These are phyloP conservation scores for Sodiomyces alkalinus DNA, from an alignment of 2,329 filamentous ascomycete species.

Conservation along the genomic window DNA sequence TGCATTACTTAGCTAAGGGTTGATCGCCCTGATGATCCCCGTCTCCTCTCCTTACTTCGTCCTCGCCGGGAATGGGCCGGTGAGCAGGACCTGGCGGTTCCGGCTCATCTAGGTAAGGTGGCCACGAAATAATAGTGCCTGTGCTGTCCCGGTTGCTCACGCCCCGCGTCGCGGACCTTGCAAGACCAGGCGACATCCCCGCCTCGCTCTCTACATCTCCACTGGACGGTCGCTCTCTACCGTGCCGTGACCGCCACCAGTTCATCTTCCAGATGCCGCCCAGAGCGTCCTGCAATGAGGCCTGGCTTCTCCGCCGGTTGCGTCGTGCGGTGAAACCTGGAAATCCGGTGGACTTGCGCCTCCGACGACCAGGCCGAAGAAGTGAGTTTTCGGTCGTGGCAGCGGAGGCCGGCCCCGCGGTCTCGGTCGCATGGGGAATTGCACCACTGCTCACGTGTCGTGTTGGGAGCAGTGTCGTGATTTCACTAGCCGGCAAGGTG, in stretches of 20 bases:
- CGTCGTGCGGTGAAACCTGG: slow-evolving; percentile 42
- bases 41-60: too few species aligned
- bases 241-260: slow-evolving; percentile 30
- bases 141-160: slow-evolving; percentile 1
- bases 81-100: slow-evolving; percentile 6
- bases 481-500: slow-evolving; percentile 29
- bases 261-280: slow-evolving; percentile 36
- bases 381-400: slow-evolving; percentile 7
- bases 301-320: slow-evolving; percentile 21
- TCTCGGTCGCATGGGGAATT: slow-evolving; percentile 5
- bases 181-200: slow-evolving; percentile 7
- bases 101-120: slow-evolving; percentile 10
- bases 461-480: slow-evolving; percentile 20
- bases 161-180: slow-evolving; percentile 1
- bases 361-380: slow-evolving; percentile 17
- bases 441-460: slow-evolving; percentile 8
- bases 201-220: slow-evolving; percentile 6
- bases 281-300: slow-evolving; percentile 31
- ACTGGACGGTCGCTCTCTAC: neutral
- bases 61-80: too few species aligned
- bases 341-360: slow-evolving; percentile 45
- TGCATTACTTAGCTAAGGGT: too few species aligned
- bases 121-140: slow-evolving; percentile 1
- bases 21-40: too few species aligned
- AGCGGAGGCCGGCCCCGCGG: slow-evolving; percentile 4